Conservation (phyloP, 441 rosid genomes). For the Arabidopsis hybrid region DNA sequence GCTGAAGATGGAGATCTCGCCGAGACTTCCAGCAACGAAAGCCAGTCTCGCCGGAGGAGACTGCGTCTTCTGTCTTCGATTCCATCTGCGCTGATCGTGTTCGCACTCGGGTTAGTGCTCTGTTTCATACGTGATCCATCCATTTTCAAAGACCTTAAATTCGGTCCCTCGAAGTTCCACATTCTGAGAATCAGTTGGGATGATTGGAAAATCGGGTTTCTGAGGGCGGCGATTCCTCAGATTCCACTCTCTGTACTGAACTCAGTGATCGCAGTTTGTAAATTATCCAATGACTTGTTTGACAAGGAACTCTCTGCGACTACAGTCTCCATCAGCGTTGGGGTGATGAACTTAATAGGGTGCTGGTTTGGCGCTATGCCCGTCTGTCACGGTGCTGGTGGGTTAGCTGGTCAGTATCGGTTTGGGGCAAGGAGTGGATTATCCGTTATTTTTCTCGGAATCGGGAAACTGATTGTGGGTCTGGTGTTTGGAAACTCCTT, state of each 20-base stretch:
- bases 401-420: slow-evolving; percentile 78
- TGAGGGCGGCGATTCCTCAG: slow-evolving; percentile 77
- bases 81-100: slow-evolving; percentile 72
- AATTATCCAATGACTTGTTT: slow-evolving; percentile 72
- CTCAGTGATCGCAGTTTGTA: slow-evolving; percentile 82
- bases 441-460: slow-evolving; percentile 66
- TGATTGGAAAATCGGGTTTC: slow-evolving; percentile 78
- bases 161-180: slow-evolving; percentile 69
- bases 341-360: slow-evolving; percentile 72
- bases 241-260: slow-evolving; percentile 73
- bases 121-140: slow-evolving; percentile 70
- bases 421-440: slow-evolving; percentile 75
- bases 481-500: slow-evolving; percentile 79
- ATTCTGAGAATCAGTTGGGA: slow-evolving; percentile 67
- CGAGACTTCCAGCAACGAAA: slow-evolving; percentile 3
- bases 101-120: slow-evolving; percentile 55
- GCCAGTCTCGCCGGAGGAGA: slow-evolving; percentile 39
- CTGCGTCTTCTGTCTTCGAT: slow-evolving; percentile 57
- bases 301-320: slow-evolving; percentile 69
- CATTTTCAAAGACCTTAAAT: slow-evolving; percentile 53
- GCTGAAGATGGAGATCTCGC: neutral
- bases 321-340: slow-evolving; percentile 70
- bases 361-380: slow-evolving; percentile 95
- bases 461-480: slow-evolving; percentile 64
- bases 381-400: slow-evolving; percentile 84